Percentiles rank a stretch among this genome's conserved stretches.
phyloP scores from a whole-genome alignment of 352 stramenopile genomes.

The Pythium apleroticum region DNA sequence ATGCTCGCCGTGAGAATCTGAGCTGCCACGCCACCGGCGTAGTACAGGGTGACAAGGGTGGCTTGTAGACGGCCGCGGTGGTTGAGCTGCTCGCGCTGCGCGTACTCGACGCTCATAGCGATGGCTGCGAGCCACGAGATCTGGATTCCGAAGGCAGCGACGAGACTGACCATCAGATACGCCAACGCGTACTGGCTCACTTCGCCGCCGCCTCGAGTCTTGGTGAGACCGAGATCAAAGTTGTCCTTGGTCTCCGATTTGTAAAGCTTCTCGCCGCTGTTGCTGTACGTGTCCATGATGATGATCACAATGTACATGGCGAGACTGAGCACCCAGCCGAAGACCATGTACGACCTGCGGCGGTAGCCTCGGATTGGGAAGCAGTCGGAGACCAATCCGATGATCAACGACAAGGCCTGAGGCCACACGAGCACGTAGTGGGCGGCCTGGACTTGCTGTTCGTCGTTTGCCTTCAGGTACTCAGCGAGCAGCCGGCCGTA shows the following conservation, averaged over 20 bases:
- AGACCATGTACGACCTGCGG: slow-evolving; percentile 80
- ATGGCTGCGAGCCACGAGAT: slow-evolving; percentile 20
- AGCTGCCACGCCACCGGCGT: slow-evolving; percentile 1
- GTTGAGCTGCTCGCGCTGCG: slow-evolving; percentile 23
- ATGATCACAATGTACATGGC: slow-evolving; percentile 23
- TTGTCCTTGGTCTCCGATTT: not conserved
- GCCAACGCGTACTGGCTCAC: not conserved
- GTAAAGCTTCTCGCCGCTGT: not conserved
- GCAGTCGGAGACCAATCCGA: slow-evolving; percentile 67
- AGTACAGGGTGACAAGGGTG: slow-evolving; percentile 13
- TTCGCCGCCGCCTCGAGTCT: not conserved
- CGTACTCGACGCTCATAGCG: slow-evolving; percentile 23
- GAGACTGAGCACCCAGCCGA: slow-evolving; percentile 37
- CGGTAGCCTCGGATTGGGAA: slow-evolving; percentile 62
- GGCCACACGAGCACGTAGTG: slow-evolving; percentile 43
- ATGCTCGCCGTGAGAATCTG: not conserved
- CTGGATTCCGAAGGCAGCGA: slow-evolving; percentile 14
- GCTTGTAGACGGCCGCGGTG: slow-evolving; percentile 20
- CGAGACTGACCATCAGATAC: slow-evolving; percentile 13
- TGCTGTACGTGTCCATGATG: slow-evolving; percentile 16
- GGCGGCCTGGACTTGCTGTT: slow-evolving; percentile 18
- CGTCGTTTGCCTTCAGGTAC: slow-evolving; percentile 21
- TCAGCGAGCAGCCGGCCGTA: slow-evolving; percentile 25
- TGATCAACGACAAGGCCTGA: slow-evolving; percentile 61
- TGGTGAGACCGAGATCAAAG: not conserved